Evolutionary conservation across 495 filamentous ascomycete genomes (phyloP), one percentile per base, ranked within the genome.

Genomic region (Aspergillus coremiiformis): DNA sequence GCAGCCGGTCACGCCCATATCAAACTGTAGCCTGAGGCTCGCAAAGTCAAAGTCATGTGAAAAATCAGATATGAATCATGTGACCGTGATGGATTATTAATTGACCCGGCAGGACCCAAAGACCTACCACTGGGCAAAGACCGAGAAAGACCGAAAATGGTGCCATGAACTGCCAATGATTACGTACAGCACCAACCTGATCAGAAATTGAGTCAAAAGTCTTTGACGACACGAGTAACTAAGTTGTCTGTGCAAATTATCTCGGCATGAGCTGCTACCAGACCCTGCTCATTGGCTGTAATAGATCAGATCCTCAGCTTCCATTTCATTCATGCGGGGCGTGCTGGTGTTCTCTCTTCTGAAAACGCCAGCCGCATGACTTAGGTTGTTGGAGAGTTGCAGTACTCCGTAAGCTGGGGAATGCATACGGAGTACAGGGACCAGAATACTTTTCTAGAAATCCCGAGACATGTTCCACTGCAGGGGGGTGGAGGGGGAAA

Each of bases 171-270:
- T 3, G 32, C n/a, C n/a, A n/a, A 35, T 27, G 44, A 47, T 47
- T 47, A 47, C 44, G 29, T 47, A 47, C 24, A 11, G 11, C n/a
- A 5, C 2, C 27, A 10, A 26, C 23, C 15, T 39, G 26, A 43
- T 17, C 26, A 12, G 29, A 33, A 19, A 20, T 30, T 15, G 20
- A 48, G 45, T 48, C 51, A 53, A 20, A 8, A 51, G 57, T 59
- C 53, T 43, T 45, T 62, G 54, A 57, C 58, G 58, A 57, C 59
- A 56, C 55, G 49, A 61, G 55, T 61, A n/a, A n/a, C n/a, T n/a
- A 52, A 58, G 55, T 11, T 3, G 26, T 15, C 33, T 4, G 11
- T 32, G 23, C 43, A 47, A 43, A 55, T 35, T 30, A 3, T 46
- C 24, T 23, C 49, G 44, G 55, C 39, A 45, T 49, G 49, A 43